Evolutionary conservation across 2,329 filamentous ascomycete species (phyloP).

Genomic region (Cucurbitaria berberidis): DNA sequence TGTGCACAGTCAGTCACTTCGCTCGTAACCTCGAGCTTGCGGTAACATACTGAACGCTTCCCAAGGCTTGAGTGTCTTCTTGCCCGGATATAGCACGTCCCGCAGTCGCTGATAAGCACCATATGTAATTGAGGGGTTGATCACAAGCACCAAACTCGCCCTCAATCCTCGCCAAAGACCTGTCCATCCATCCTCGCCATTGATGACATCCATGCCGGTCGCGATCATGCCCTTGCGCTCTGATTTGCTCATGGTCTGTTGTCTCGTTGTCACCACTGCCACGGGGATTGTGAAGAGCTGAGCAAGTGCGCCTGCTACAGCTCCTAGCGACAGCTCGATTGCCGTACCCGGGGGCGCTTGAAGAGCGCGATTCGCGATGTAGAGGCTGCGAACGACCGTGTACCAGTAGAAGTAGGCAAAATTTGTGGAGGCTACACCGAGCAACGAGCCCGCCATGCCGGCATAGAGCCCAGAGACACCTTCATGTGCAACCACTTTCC

Average conservation of each 20-base stretch:
- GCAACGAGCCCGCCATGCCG: slow-evolving; percentile 82
- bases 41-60: slow-evolving; percentile 84
- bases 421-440: slow-evolving; percentile 96
- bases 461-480: slow-evolving; percentile 84
- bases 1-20: slow-evolving; percentile 46
- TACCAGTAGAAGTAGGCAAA: slow-evolving; percentile 99
- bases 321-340: slow-evolving; percentile 82
- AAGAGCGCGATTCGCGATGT: slow-evolving; percentile 66
- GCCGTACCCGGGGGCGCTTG: slow-evolving; percentile 75
- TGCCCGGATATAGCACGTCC: slow-evolving; percentile 77
- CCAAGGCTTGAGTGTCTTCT: slow-evolving; percentile 75
- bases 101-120: slow-evolving; percentile 92
- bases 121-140: slow-evolving; percentile 98
- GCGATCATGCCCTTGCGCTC: slow-evolving; percentile 87
- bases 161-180: slow-evolving; percentile 96
- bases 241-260: slow-evolving; percentile 86
- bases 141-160: slow-evolving; percentile 90
- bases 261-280: slow-evolving; percentile 90
- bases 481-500: slow-evolving; percentile 81
- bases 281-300: slow-evolving; percentile 97
- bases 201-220: slow-evolving; percentile 85
- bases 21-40: not conserved
- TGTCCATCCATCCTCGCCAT: slow-evolving; percentile 85
- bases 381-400: slow-evolving; percentile 81
- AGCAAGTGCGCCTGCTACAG: slow-evolving; percentile 85